Evolutionary conservation across 179 eudicot genomes (phyloP).

Genomic region (Silene noctiflora): DNA sequence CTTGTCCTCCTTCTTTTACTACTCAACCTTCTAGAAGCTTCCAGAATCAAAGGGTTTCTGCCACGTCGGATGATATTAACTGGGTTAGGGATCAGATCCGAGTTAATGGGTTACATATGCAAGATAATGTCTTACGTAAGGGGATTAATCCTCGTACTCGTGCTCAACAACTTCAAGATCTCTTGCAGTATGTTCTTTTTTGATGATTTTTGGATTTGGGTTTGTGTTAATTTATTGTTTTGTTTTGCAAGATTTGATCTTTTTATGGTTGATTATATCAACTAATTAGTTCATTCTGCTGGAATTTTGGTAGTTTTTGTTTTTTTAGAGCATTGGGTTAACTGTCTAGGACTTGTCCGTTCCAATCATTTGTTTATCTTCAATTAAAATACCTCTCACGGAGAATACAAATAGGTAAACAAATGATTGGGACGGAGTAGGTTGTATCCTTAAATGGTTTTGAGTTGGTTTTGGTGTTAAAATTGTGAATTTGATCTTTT

Average conservation of each 20-base stretch:
- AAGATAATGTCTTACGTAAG: constrained; percentile 72
- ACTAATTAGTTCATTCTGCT: background rate
- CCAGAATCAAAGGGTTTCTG: constrained; percentile 36
- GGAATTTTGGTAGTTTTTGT: background rate
- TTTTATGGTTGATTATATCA: background rate
- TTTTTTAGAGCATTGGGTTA: background rate
- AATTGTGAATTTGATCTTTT: background rate
- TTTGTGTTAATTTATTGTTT: background rate
- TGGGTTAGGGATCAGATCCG: constrained; percentile 79
- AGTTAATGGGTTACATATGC: constrained; percentile 79
- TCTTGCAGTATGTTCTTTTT: constrained; percentile 39
- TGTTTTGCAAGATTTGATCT: constrained; percentile 3
- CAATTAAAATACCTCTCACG: no score
- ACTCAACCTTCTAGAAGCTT: constrained; percentile 13
- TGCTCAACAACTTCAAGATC: constrained; percentile 78
- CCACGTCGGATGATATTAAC: constrained; percentile 58
- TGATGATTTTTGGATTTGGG: background rate
- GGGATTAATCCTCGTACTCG: constrained; percentile 97
- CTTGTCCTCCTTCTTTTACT: constrained; percentile 38
- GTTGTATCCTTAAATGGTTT: no score
- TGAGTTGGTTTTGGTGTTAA: background rate
- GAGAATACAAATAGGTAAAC: no score
- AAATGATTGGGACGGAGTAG: no score
- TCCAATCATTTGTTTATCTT: no score
- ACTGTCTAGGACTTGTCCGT: no score